Percentiles rank a stretch among this genome's conserved stretches.
These are phyloP conservation scores for Ganoderma sinense DNA, from an alignment of 1,284 basidiomycete genomes.

Conservation along the genomic window DNA sequence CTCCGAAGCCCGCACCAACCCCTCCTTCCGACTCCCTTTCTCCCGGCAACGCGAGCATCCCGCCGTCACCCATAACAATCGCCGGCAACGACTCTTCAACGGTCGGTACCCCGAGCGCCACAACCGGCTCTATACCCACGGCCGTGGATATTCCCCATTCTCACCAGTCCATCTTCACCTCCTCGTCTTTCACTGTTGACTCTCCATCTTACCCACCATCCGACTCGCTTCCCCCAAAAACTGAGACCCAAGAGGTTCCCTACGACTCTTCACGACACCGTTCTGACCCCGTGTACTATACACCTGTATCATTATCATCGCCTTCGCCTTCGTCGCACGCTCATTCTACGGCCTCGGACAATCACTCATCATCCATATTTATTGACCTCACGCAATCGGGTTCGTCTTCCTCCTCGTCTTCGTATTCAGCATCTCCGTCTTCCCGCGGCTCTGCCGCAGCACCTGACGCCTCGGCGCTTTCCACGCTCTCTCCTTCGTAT, in stretches of 20 bases:
- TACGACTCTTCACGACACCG: conserved; percentile 23
- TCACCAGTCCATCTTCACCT: conserved; percentile 5
- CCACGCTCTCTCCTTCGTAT: conserved; percentile 21
- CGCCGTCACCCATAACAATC: not conserved
- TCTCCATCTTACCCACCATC: conserved; percentile 6
- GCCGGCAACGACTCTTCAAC: not conserved
- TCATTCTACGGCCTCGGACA: conserved; percentile 25
- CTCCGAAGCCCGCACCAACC: conserved; percentile 26
- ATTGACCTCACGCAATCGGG: conserved; percentile 21
- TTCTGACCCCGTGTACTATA: conserved; percentile 28
- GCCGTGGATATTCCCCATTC: conserved; percentile 9
- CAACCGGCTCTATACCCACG: conserved; percentile 5
- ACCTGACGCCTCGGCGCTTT: conserved; percentile 21
- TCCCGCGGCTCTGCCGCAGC: conserved; percentile 13
- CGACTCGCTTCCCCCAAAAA: conserved; percentile 14
- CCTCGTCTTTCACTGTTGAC: not conserved
- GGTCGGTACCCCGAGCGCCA: not conserved
- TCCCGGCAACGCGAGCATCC: not conserved
- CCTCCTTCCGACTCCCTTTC: conserved; percentile 6
- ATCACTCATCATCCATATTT: conserved; percentile 26
- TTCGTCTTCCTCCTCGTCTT: conserved; percentile 22
- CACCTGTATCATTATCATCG: conserved; percentile 23
- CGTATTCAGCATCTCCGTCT: conserved; percentile 13
- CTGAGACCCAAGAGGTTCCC: not conserved
- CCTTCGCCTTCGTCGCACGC: conserved; percentile 17